Conservation (phyloP, 768 basidiomycete species). For the Lactarius deliciosus region DNA sequence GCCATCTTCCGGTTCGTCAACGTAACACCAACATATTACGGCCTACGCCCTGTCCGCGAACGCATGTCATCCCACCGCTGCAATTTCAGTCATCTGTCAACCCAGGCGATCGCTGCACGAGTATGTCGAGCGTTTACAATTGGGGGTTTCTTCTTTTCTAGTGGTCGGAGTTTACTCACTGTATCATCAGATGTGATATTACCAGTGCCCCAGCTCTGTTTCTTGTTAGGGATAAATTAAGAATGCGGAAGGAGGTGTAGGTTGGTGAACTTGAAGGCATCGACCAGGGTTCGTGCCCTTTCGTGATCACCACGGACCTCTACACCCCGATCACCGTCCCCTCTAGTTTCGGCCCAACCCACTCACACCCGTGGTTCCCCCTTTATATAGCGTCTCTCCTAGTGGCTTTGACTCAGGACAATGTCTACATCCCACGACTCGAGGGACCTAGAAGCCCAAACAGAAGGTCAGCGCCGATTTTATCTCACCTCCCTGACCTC, state of each 20-base stretch:
- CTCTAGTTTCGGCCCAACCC: not conserved
- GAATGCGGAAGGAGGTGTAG: not conserved
- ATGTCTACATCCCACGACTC: not conserved
- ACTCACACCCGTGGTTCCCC: not conserved
- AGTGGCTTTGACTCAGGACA: not conserved
- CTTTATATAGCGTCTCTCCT: not conserved
- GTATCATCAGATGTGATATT: not conserved
- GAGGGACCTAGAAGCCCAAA: not conserved
- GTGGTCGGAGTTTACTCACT: not conserved
- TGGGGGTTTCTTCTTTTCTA: too few species aligned
- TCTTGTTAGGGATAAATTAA: too few species aligned
- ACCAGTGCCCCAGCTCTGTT: not conserved
- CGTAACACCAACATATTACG: too few species aligned
- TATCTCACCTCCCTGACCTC: not conserved
- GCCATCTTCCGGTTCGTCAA: too few species aligned
- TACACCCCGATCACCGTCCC: not conserved
- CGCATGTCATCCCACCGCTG: not conserved
- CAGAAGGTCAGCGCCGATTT: not conserved
- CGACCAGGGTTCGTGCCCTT: not conserved
- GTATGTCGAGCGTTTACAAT: too few species aligned
- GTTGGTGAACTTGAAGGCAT: not conserved
- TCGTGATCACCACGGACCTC: not conserved
- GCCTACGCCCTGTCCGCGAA: not conserved
- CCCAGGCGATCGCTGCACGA: too few species aligned
- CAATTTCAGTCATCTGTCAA: too few species aligned